These are phyloP conservation scores for Aspergillus neotritici DNA, from an alignment of 2,329 filamentous ascomycete species.

Conservation along the genomic window DNA sequence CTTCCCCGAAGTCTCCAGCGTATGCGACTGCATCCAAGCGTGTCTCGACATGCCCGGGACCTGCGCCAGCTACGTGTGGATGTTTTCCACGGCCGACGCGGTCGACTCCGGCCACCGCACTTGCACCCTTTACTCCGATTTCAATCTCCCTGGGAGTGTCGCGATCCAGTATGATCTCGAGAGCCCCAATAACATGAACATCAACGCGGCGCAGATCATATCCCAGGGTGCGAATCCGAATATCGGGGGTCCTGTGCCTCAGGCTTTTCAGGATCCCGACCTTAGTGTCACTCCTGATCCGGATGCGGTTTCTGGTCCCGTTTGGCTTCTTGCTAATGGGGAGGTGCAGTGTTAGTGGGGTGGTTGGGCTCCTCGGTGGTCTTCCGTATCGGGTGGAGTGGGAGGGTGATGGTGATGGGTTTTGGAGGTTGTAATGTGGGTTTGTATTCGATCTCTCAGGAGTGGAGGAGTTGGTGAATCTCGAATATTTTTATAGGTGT, in stretches of 20 bases:
- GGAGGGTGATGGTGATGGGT: no score
- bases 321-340: not conserved
- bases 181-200: not conserved
- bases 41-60: not conserved
- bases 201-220: not conserved
- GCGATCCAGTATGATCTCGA: not conserved
- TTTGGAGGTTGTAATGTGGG: no score
- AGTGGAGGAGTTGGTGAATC: no score
- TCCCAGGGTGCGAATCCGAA: not conserved
- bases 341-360: constrained; percentile 1
- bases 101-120: constrained; percentile 3
- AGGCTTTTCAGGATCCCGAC: not conserved
- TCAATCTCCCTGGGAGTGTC: not conserved
- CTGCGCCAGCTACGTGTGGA: constrained; percentile 4
- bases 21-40: constrained; percentile 2
- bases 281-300: not conserved
- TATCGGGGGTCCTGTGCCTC: not conserved
- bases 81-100: constrained; percentile 3
- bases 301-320: constrained; percentile 1
- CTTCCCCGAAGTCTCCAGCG: not conserved
- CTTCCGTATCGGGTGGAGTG: no score
- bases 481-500: no score
- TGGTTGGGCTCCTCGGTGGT: no score
- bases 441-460: no score
- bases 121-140: constrained; percentile 4